Percentiles rank a stretch among this genome's conserved stretches.
These are phyloP conservation scores for Hsuehochloa calcarea DNA, from an alignment of 176 grass and related monocot species.

Conservation along the genomic window DNA sequence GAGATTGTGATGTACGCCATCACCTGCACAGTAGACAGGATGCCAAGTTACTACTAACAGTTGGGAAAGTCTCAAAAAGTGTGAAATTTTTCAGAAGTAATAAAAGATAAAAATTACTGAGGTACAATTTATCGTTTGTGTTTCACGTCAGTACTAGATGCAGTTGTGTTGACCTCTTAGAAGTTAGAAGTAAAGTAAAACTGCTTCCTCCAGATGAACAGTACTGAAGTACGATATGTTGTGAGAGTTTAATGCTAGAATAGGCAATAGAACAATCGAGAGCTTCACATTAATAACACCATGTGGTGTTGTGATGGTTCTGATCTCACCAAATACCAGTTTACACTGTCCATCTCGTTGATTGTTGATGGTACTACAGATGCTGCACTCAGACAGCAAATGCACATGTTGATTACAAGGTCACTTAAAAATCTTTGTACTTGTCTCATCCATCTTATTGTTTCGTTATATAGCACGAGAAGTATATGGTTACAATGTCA, in stretches of 20 bases:
- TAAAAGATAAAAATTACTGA: not conserved
- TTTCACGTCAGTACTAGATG: not conserved
- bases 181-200: not conserved
- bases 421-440: not conserved
- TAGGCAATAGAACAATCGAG: slow-evolving; percentile 23
- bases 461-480: not conserved
- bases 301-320: not conserved
- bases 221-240: not conserved
- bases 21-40: slow-evolving; percentile 35
- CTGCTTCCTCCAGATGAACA: not conserved
- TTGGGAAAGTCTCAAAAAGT: not conserved
- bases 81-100: not conserved
- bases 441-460: not conserved
- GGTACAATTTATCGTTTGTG: not conserved
- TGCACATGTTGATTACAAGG: not conserved
- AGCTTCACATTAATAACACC: not conserved
- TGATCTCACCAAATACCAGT: slow-evolving; percentile 22
- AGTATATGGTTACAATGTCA: not conserved
- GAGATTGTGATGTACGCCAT: slow-evolving; percentile 64
- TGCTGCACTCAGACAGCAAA: slow-evolving; percentile 4
- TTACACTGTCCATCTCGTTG: not conserved
- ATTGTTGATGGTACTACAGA: not conserved
- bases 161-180: not conserved
- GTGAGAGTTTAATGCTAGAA: not conserved
- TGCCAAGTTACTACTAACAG: not conserved